Evolutionary conservation across 2,329 filamentous ascomycete genomes (phyloP), one percentile per base, ranked within the genome.

Genomic region (Aureobasidium sp.): DNA sequence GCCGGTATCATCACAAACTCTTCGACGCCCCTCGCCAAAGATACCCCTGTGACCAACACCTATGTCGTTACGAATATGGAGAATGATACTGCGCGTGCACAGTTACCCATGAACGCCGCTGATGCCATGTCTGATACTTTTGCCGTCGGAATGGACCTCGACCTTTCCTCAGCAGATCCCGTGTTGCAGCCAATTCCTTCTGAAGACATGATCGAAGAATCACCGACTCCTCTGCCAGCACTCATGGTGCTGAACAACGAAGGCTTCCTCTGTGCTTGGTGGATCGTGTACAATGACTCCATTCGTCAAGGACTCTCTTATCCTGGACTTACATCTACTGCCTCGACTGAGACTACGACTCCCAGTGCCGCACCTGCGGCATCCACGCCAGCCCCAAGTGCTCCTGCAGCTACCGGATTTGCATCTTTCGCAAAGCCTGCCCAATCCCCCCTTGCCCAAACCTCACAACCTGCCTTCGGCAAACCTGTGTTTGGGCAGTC

Each of bases 271-370:
- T 83, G 81, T 40, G 79, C 83, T 11, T 98, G 91, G 90, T 96
- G 91, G 88, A 71, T 97, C 38, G 79, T 97, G 17, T 96, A 96
- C 70, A 81, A 86, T 30, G 89, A 94, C 37, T 90, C 91, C 2
- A 83, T 98, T 57, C 81, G 84, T 55, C 75, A 84, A 61, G 84
- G 84, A 3, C 81, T 80, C 6, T 79, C 81, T 0, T 97, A 90
- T 66, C 79, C 85, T 35, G 87, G 86, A 4, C 74, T 96, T 58
- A 72, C 77, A 6, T 39, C 49, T 40, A 29, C 32, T 40, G 44
- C 52, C n/a, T 58, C 39, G 51, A 21, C 58, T 30, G 17, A 55
- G 22, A 42, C 35, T 42, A 53, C 56, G 14, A 40, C 53, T 24
- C 34, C 50, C 35, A 27, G 48, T 45, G 11, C 53, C 21, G 42